Conservation (phyloP, 2,329 filamentous ascomycete species). For the Tolypocladium tropicale region DNA sequence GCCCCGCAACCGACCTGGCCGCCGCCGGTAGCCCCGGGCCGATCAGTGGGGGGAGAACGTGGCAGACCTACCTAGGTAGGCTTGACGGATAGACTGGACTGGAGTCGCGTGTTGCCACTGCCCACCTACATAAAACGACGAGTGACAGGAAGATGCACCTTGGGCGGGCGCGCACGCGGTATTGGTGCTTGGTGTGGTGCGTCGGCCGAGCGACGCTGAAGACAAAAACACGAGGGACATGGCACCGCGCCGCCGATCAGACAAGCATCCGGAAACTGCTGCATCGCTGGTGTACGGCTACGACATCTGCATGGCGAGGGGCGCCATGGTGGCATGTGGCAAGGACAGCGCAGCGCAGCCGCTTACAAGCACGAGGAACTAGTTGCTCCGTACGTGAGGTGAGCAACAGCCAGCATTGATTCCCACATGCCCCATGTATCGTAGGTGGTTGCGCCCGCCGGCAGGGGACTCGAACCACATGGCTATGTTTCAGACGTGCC, state of each 20-base stretch:
- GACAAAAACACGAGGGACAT: not conserved
- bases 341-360: not conserved
- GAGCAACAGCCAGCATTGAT: not conserved
- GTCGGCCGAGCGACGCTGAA: not conserved
- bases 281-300: not conserved
- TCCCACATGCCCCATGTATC: not conserved
- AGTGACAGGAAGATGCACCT: not conserved
- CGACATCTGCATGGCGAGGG: not conserved
- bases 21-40: not conserved
- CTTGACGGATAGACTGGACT: no score
- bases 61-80: no score
- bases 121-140: not conserved
- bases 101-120: not conserved
- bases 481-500: conserved; percentile 1
- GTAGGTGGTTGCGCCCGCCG: no score
- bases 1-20: conserved; percentile 15
- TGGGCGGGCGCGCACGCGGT: no score
- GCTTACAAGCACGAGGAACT: not conserved
- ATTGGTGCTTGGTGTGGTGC: no score
- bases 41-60: conserved; percentile 1
- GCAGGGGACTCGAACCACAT: not conserved
- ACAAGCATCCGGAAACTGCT: not conserved
- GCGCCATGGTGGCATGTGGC: no score
- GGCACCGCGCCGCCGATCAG: not conserved
- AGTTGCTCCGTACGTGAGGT: not conserved